phyloP scores from a whole-genome alignment of 306 rosid species.

The Quercus ilex region DNA sequence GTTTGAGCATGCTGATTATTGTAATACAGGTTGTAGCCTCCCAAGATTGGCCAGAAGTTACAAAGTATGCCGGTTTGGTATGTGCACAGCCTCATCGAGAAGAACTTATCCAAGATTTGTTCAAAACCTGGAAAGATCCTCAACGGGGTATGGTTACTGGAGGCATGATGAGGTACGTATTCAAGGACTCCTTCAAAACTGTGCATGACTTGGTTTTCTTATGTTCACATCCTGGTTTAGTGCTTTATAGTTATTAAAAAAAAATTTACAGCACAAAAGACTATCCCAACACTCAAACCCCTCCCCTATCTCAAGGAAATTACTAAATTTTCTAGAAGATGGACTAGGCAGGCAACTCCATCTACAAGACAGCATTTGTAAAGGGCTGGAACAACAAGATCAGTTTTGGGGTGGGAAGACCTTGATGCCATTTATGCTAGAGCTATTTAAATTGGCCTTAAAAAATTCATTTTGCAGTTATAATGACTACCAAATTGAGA shows the following conservation, averaged over 20 bases:
- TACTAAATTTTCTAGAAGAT: background rate
- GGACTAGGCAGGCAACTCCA: background rate
- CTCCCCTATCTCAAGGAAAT: background rate
- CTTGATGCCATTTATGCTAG: too few species aligned
- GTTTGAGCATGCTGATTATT: slow-evolving; percentile 21
- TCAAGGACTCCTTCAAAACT: background rate
- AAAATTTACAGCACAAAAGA: background rate
- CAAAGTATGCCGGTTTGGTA: slow-evolving; percentile 75
- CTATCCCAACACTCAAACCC: background rate
- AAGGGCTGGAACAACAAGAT: too few species aligned
- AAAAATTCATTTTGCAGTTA: too few species aligned
- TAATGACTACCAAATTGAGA: too few species aligned
- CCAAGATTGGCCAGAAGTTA: slow-evolving; percentile 89
- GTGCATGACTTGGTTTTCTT: background rate
- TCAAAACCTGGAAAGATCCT: slow-evolving; percentile 79
- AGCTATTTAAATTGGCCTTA: too few species aligned
- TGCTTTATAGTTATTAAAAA: background rate
- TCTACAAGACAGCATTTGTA: too few species aligned
- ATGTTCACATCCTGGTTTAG: background rate
- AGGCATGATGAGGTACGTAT: slow-evolving; percentile 70
- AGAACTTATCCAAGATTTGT: slow-evolving; percentile 78
- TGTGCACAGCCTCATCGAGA: slow-evolving; percentile 77
- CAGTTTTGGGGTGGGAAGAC: too few species aligned
- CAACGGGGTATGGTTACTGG: slow-evolving; percentile 61
- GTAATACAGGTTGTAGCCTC: slow-evolving; percentile 72